Evolutionary conservation across 495 filamentous ascomycete genomes (phyloP), one percentile per base, ranked within the genome.

Genomic region (Penicillium cataractarum): DNA sequence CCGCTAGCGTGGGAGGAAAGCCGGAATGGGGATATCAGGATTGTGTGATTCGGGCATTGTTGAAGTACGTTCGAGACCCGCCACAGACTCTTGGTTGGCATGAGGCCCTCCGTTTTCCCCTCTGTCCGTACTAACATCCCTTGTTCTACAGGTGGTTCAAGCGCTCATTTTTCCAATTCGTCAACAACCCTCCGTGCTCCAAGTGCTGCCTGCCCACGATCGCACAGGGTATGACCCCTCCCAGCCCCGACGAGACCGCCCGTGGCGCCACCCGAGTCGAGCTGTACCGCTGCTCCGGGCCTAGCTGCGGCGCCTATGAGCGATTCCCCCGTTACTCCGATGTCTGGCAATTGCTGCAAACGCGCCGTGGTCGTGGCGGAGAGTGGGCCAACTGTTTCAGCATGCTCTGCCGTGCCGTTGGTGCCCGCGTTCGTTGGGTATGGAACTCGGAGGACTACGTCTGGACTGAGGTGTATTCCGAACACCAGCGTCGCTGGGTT

Each of bases 301-400:
- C 75, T 0, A 78, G 81, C 35, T 99, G 96, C 74, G 82, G 86
- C 22, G 79, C 84, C 8, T 90, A 87, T 69, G 96, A 97, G 71
- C 86, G 95, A 64, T 99, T 97, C 62, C 93, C 95, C 31, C 88
- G 95, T 31, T 99, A 97, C 74, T 92, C 90, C 53, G 96, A 99
- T 73, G 95, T 97, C 19, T 99, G 96, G 91, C 88, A 92, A 55
- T 77, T 98, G 58, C 77, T 99, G 50, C 89, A 96, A 74, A 93
- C 91, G 49, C 80, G 90, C 59, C 86, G 89, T 62, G 95, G 95
- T 27, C 87, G 95, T 60, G 89, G 86, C 58, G 96, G 95, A 53
- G 95, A 99, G 79, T 99, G 96, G 93, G 93, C 90, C 56, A 97
- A 97, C 75, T 97, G 93, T 79, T 99, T 99, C 78, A 93, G 90